phyloP scores from a whole-genome alignment of 768 basidiomycete species.

The Lyophyllum decastes region DNA sequence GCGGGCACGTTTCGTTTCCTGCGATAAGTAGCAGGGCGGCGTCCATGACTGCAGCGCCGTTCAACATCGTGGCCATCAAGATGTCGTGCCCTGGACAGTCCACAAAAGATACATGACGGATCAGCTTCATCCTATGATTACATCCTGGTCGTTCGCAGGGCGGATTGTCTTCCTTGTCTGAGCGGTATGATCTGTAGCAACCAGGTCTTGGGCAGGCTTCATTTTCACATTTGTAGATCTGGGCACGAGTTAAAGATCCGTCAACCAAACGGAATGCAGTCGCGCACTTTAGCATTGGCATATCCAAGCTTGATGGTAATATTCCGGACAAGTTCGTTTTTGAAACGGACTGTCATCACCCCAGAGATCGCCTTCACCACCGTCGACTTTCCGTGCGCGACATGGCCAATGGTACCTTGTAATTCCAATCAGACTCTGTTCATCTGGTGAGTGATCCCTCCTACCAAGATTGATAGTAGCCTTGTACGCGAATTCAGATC shows the following conservation, averaged over 20 bases:
- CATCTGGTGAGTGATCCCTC: constrained; percentile 2
- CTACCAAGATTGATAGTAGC: constrained; percentile 93
- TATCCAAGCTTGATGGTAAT: constrained; percentile 99
- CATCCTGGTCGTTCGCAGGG: constrained; percentile 94
- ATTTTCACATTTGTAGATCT: constrained; percentile 99
- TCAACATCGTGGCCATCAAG: constrained; percentile 99
- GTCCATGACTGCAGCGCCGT: constrained; percentile 99
- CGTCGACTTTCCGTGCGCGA: constrained; percentile 96
- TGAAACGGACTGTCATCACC: constrained; percentile 97
- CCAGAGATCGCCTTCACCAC: constrained; percentile 99
- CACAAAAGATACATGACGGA: constrained; percentile 98
- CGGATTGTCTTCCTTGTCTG: constrained; percentile 92
- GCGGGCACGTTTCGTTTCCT: constrained; percentile 98
- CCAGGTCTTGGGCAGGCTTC: constrained; percentile 90
- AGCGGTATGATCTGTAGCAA: constrained; percentile 91
- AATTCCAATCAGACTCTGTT: constrained; percentile 11
- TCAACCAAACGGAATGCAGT: not conserved
- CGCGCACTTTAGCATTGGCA: constrained; percentile 92
- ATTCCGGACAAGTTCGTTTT: constrained; percentile 98
- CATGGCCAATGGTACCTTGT: constrained; percentile 95
- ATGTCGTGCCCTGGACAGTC: constrained; percentile 98
- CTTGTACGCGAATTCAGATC: constrained; percentile 39
- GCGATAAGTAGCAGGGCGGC: constrained; percentile 94
- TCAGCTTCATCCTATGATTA: constrained; percentile 83
- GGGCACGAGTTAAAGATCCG: constrained; percentile 15